Conservation (phyloP, 768 basidiomycete genomes). For the Suillus fuscotomentosus region DNA sequence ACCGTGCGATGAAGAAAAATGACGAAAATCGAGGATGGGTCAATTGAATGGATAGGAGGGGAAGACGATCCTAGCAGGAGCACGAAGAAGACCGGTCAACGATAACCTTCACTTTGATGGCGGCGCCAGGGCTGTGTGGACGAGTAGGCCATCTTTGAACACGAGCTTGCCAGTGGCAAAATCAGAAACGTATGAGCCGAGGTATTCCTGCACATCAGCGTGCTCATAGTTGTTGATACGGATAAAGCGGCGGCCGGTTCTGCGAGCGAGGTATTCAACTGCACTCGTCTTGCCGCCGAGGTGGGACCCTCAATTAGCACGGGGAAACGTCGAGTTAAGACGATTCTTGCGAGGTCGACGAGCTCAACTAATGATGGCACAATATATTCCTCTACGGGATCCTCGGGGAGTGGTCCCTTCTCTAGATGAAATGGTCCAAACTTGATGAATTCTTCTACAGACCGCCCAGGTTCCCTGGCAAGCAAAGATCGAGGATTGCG, state of each 20-base stretch:
- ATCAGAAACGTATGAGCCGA: slow-evolving; percentile 95
- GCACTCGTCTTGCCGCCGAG: slow-evolving; percentile 98
- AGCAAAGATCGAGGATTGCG: slow-evolving; percentile 78
- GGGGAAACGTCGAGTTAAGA: slow-evolving; percentile 85
- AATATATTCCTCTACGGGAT: slow-evolving; percentile 79
- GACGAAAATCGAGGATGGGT: too few species aligned
- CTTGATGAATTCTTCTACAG: slow-evolving; percentile 63
- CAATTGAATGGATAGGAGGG: too few species aligned
- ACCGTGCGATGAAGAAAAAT: too few species aligned
- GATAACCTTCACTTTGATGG: too few species aligned
- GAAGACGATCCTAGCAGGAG: too few species aligned
- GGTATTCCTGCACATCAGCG: slow-evolving; percentile 98
- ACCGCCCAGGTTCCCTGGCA: slow-evolving; percentile 50
- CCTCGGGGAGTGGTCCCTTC: slow-evolving; percentile 65
- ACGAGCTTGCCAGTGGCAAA: slow-evolving; percentile 89
- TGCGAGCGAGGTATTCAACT: slow-evolving; percentile 89
- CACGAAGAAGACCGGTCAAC: too few species aligned
- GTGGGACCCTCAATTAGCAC: slow-evolving; percentile 98
- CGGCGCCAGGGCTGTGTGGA: too few species aligned
- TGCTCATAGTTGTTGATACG: slow-evolving; percentile 99
- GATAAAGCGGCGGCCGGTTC: slow-evolving; percentile 93
- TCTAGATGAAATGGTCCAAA: slow-evolving; percentile 92
- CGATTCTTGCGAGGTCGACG: slow-evolving; percentile 90
- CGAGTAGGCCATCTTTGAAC: slow-evolving; percentile 92
- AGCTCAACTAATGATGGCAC: slow-evolving; percentile 96